Evolutionary conservation across 2,329 filamentous ascomycete genomes (phyloP).

Genomic region (Fusarium albosuccineum): DNA sequence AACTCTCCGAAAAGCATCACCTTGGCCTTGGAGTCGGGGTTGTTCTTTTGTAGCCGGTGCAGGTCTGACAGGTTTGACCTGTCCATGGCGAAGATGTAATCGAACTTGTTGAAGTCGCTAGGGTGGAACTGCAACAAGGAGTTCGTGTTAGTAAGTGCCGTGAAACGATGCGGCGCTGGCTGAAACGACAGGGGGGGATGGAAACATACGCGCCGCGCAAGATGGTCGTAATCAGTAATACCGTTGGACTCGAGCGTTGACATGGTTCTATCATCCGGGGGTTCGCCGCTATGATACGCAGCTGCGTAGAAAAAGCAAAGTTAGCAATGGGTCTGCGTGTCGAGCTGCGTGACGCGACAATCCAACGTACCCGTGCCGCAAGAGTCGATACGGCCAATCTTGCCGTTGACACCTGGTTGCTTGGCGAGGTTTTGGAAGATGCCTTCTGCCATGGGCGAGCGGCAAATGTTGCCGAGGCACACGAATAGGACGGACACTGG

Average conservation of each 20-base stretch:
- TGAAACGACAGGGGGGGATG: neutral
- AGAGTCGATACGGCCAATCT: constrained; percentile 81
- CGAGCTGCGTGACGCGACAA: neutral
- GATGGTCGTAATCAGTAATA: constrained; percentile 82
- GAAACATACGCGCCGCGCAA: constrained; percentile 76
- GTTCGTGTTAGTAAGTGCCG: constrained; percentile 17
- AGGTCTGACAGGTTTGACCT: constrained; percentile 81
- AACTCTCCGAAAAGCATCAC: constrained; percentile 88
- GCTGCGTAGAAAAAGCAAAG: constrained; percentile 56
- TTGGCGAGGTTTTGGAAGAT: constrained; percentile 82
- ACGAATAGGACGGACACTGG: constrained; percentile 87
- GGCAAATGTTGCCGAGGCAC: constrained; percentile 96
- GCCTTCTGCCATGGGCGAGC: constrained; percentile 95
- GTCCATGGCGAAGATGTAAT: constrained; percentile 98
- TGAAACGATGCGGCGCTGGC: neutral
- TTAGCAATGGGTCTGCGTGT: constrained; percentile 19
- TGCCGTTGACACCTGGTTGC: constrained; percentile 69
- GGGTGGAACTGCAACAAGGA: constrained; percentile 59
- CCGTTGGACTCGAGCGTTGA: constrained; percentile 79
- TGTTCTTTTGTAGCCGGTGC: constrained; percentile 69
- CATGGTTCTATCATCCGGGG: constrained; percentile 87
- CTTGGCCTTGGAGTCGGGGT: constrained; percentile 70
- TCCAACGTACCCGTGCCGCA: constrained; percentile 77
- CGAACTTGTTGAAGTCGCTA: constrained; percentile 85
- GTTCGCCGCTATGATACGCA: constrained; percentile 83